Percentiles rank a stretch among this genome's conserved stretches.
These are phyloP conservation scores for Leccinum olivaceoglutinosum DNA, from an alignment of 1,284 basidiomycete genomes.

Conservation along the genomic window DNA sequence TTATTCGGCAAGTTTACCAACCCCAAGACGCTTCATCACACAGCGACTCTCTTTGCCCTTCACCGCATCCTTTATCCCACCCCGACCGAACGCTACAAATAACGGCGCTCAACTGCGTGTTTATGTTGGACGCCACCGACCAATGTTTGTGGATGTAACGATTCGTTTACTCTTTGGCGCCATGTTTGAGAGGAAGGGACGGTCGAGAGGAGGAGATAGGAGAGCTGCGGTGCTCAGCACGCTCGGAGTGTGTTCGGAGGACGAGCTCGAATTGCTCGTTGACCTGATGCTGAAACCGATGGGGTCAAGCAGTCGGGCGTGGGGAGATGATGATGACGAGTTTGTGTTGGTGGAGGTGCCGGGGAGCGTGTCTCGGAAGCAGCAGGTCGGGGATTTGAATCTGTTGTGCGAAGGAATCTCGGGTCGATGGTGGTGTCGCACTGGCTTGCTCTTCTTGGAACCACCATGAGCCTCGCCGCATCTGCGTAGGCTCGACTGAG, in stretches of 20 bases:
- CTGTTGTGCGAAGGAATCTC: slow-evolving; percentile 79
- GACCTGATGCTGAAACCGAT: slow-evolving; percentile 90
- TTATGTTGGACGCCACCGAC: slow-evolving; percentile 67
- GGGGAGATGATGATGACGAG: slow-evolving; percentile 16
- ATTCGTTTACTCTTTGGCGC: slow-evolving; percentile 85
- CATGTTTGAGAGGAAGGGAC: slow-evolving; percentile 81
- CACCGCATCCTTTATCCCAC: slow-evolving; percentile 79
- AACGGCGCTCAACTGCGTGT: slow-evolving; percentile 74
- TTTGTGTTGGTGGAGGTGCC: slow-evolving; percentile 31
- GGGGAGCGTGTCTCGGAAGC: slow-evolving; percentile 50
- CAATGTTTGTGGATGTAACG: slow-evolving; percentile 68
- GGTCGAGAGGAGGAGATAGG: slow-evolving; percentile 66
- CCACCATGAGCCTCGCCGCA: slow-evolving; percentile 60
- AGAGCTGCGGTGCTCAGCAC: slow-evolving; percentile 74
- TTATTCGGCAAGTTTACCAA: slow-evolving; percentile 89
- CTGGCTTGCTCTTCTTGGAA: slow-evolving; percentile 73
- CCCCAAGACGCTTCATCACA: slow-evolving; percentile 78
- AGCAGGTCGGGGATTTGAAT: slow-evolving; percentile 79
- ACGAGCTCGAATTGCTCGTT: slow-evolving; percentile 76
- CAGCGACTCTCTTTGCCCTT: slow-evolving; percentile 61
- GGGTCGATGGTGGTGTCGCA: slow-evolving; percentile 63
- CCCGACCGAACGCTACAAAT: slow-evolving; percentile 81
- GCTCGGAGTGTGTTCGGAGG: slow-evolving; percentile 65
- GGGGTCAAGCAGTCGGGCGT: slow-evolving; percentile 30
- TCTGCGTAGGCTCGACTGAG: slow-evolving; percentile 50